phyloP scores from a whole-genome alignment of 1,139 yeast species.

The Torulaspora pretoriensis region DNA sequence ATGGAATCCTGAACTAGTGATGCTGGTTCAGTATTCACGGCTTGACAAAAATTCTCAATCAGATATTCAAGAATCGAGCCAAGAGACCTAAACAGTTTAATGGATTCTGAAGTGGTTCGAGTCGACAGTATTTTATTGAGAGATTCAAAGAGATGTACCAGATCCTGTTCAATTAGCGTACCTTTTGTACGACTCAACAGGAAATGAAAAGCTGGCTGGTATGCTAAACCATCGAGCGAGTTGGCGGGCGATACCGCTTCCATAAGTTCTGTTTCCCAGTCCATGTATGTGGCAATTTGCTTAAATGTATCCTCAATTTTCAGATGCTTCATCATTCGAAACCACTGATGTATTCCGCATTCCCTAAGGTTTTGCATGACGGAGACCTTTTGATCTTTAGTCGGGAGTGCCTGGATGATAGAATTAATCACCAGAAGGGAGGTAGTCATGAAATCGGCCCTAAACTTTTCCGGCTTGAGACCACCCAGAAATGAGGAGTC shows the following conservation, averaged over 20 bases:
- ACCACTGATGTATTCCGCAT: conserved; percentile 21
- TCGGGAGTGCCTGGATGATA: conserved; percentile 25
- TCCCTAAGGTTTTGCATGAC: conserved; percentile 21
- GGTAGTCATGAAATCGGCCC: conserved; percentile 22
- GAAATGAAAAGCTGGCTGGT: conserved; percentile 22
- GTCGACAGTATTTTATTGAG: conserved; percentile 23
- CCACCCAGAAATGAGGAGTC: conserved; percentile 11
- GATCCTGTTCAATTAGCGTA: conserved; percentile 27
- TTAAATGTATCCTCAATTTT: conserved; percentile 14
- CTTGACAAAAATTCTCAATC: conserved; percentile 45
- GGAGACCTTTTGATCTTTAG: conserved; percentile 17
- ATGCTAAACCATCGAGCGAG: conserved; percentile 13
- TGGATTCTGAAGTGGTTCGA: conserved; percentile 34
- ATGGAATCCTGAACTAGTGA: conserved; percentile 73
- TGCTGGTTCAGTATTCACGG: conserved; percentile 46
- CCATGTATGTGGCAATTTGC: conserved; percentile 30
- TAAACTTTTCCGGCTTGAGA: conserved; percentile 13
- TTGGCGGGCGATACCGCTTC: conserved; percentile 3
- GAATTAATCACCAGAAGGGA: conserved; percentile 27
- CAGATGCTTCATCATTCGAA: conserved; percentile 14
- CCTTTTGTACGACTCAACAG: conserved; percentile 23
- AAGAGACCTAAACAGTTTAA: conserved; percentile 42
- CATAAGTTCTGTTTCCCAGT: conserved; percentile 15
- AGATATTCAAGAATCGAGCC: conserved; percentile 70
- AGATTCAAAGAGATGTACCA: conserved; percentile 23